Evolutionary conservation across 2,329 filamentous ascomycete genomes (phyloP).

Genomic region (Phialophora chinensis): DNA sequence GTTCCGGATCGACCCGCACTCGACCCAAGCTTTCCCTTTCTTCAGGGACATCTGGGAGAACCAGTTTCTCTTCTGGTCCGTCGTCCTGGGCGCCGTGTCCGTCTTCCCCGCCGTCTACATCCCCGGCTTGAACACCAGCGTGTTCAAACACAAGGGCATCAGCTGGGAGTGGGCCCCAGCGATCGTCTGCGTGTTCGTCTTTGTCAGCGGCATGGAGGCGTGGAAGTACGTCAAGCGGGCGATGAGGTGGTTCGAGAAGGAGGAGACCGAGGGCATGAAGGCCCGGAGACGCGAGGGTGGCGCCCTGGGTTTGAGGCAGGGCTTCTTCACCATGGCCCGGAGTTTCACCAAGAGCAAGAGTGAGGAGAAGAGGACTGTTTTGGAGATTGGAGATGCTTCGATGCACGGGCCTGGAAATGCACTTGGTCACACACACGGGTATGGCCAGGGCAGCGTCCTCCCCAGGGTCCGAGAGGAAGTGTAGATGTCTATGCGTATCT

Average conservation of each 20-base stretch:
- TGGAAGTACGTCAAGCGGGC: conserved; percentile 70
- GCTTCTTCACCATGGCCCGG: conserved; percentile 44
- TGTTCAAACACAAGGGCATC: conserved; percentile 70
- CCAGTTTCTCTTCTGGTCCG: conserved; percentile 71
- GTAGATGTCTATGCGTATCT: background rate
- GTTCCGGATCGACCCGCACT: conserved; percentile 64
- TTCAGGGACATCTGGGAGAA: conserved; percentile 66
- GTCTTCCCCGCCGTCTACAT: conserved; percentile 69
- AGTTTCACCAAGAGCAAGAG: conserved; percentile 41
- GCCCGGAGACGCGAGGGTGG: conserved; percentile 35
- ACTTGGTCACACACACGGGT: background rate
- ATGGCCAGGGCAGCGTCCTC: background rate
- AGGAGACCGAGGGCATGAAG: conserved; percentile 42
- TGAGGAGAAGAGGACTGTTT: conserved; percentile 37
- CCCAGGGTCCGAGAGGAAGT: conserved; percentile 15
- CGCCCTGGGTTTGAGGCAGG: conserved; percentile 42
- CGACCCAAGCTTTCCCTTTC: conserved; percentile 64
- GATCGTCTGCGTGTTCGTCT: conserved; percentile 63
- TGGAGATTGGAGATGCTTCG: background rate
- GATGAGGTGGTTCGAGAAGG: conserved; percentile 42
- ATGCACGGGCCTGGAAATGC: background rate
- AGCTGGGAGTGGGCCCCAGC: conserved; percentile 68
- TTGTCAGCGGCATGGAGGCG: conserved; percentile 65
- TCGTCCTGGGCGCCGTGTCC: conserved; percentile 61
- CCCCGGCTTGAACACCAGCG: conserved; percentile 64